Evolutionary conservation across 2,329 filamentous ascomycete genomes (phyloP).

Genomic region (Colletotrichum liriopes): DNA sequence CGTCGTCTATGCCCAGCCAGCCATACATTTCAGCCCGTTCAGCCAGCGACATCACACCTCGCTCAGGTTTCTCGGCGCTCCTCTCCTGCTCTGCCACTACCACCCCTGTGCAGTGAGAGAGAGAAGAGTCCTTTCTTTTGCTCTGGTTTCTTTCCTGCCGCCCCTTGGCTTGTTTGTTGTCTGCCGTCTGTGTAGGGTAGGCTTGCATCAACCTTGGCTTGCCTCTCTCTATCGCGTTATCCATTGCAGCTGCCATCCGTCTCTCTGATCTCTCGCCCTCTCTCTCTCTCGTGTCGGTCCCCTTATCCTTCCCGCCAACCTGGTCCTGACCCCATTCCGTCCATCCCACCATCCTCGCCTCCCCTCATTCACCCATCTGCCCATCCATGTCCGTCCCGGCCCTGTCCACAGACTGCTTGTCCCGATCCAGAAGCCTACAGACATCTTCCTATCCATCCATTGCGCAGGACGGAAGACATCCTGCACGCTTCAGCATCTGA

Average conservation of each 20-base stretch:
- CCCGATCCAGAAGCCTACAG: background rate
- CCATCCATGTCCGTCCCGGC: no score
- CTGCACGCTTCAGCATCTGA: background rate
- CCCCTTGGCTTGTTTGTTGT: background rate
- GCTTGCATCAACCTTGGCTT: background rate
- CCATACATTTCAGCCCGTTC: background rate
- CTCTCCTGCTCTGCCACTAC: no score
- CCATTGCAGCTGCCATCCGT: background rate
- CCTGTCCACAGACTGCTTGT: no score
- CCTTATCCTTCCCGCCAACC: slow-evolving; percentile 15
- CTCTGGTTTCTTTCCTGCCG: background rate
- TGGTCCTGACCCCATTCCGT: slow-evolving; percentile 5
- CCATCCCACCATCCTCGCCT: background rate
- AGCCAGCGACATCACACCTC: background rate
- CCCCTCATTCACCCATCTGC: background rate
- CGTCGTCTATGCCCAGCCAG: background rate
- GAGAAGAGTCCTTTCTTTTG: background rate
- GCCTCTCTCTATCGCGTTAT: background rate
- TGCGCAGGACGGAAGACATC: background rate
- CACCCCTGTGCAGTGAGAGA: no score
- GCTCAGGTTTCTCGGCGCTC: slow-evolving; percentile 6
- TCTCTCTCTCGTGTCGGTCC: slow-evolving; percentile 13
- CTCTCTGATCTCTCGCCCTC: slow-evolving; percentile 11
- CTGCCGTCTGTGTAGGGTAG: background rate
- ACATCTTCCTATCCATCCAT: background rate